Evolutionary conservation across 805 yeast genomes (phyloP), one percentile per base, ranked within the genome.

Genomic region (Phaffomyces opuntiae): DNA sequence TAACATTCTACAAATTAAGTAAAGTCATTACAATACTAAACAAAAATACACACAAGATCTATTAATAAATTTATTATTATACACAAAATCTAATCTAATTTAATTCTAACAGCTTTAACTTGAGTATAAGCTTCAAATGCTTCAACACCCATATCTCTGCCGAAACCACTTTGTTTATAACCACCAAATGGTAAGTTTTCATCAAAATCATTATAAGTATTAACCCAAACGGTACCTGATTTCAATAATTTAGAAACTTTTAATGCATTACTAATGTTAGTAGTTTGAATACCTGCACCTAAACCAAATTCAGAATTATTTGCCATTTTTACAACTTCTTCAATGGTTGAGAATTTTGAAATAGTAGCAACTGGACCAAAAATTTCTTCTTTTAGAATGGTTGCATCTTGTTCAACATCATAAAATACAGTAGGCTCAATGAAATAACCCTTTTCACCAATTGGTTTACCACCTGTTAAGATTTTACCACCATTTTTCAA

Each of bases 91-190:
- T 80, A 51, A 24, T 57, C 60, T 42, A 67, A 49, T 52, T 66
- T 75, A 49, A 69, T 68, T 77, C 93, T 81, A 49, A 84, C 84
- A 51, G 87, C 85, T 69, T 83, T 84, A 52, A 73, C 73, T 67
- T 83, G 87, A 47, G 84, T 78, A 73, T 83, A 84, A 69, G 79
- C 78, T 53, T 81, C 87, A 53, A 82, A 74, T 41, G 83, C 87
- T 62, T 83, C 89, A 38, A 66, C 66, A 66, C 91, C 91, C 89
- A 84, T 81, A 72, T 84, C 91, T 73, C 87, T 81, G 64, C 91
- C 91, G 64, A 82, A 75, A 64, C 91, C 91, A 52, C 87, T 80
- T 68, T 81, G 82, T 61, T 81, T 81, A 70, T 68, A 82, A 60
- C 91, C 91, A 64, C 91, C 91, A 61, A 83, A 83, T 67, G 91